Base-by-base conservation (phyloP, 305 asterid species). In the Rubia tinctorum region DNA sequence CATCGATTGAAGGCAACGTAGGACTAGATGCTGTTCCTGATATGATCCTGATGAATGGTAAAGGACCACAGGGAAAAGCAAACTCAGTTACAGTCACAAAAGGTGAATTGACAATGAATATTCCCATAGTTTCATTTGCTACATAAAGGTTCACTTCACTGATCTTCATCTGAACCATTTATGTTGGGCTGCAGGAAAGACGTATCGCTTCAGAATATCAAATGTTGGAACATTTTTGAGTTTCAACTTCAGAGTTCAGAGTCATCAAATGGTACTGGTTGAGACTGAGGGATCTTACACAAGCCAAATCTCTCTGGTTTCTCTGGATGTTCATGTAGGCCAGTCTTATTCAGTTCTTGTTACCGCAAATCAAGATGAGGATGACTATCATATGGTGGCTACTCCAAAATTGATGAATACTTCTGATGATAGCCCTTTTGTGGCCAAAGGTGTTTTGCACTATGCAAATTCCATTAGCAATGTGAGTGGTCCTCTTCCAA, bases 311-410 rank as follows among this genome's bases (percentile, higher is more conserved):
- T 12, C 49, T 17, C 64, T 88, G 20, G 83, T 81, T 23, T 90
- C 97, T 5, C 83, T 92, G 0, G 98, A 92, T 11, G 87, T 92
- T 43, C 97, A 90, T 75, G 84, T 88, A 3, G 98, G 98, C 44
- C 98, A 92, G 53, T 92, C 96, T 53, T 89, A 87, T 75, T 90
- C 96, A 22, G 94, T 90, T 63, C 88, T 92, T 42, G 89, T 92
- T 53, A 85, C 90, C n/a, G 82, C 91, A 13, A 80, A 87, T 79
- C 91, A 87, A 70, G 68, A 67, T 22, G 71, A 72, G 4, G 75
- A 76, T 15, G 91, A 87, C 77, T 90, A 86, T 69, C 89, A 85
- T 45, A 73, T 88, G 0, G 94, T 92, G 1, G 96, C 96, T 15
- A 83, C 85, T 71, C 90, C 98, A 12, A 88, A 87, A 82, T 75